These are phyloP conservation scores for Polytolypa hystricis DNA, from an alignment of 2,329 filamentous ascomycete species.

Conservation along the genomic window DNA sequence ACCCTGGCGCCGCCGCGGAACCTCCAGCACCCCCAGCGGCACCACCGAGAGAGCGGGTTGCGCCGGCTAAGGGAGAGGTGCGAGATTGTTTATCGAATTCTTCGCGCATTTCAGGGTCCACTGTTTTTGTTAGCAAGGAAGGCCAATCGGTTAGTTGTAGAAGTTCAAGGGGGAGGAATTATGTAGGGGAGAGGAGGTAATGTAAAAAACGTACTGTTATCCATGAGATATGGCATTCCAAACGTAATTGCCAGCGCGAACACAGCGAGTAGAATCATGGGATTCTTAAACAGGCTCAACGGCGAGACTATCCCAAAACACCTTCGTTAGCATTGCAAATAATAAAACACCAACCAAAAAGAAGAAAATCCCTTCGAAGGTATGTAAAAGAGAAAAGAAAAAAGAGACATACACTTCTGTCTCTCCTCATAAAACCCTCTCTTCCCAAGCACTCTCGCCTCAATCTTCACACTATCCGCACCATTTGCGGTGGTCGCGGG, in stretches of 20 bases:
- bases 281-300: slow-evolving; percentile 77
- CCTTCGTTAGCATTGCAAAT: background rate
- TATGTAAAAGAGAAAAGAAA: slow-evolving; percentile 3
- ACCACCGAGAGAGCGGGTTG: slow-evolving; percentile 18
- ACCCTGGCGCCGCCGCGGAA: slow-evolving; percentile 44
- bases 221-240: slow-evolving; percentile 88
- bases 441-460: slow-evolving; percentile 48
- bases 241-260: slow-evolving; percentile 74
- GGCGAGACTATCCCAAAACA: slow-evolving; percentile 51
- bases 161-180: slow-evolving; percentile 9
- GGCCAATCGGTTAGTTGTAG: slow-evolving; percentile 1
- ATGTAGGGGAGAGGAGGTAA: slow-evolving; percentile 1
- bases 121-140: slow-evolving; percentile 46
- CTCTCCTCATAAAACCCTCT: slow-evolving; percentile 73
- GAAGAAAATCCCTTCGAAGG: slow-evolving; percentile 5
- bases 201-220: slow-evolving; percentile 63
- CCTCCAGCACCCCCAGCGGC: slow-evolving; percentile 29
- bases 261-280: slow-evolving; percentile 89
- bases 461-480: slow-evolving; percentile 41
- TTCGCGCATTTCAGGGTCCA: slow-evolving; percentile 91
- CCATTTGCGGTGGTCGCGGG: slow-evolving; percentile 17
- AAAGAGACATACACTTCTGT: slow-evolving; percentile 54
- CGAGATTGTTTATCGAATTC: slow-evolving; percentile 76
- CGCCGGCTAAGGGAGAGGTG: slow-evolving; percentile 48
- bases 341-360: slow-evolving; percentile 3